phyloP scores from a whole-genome alignment of 1,139 yeast genomes.

The Suhomyces choctaworum region DNA sequence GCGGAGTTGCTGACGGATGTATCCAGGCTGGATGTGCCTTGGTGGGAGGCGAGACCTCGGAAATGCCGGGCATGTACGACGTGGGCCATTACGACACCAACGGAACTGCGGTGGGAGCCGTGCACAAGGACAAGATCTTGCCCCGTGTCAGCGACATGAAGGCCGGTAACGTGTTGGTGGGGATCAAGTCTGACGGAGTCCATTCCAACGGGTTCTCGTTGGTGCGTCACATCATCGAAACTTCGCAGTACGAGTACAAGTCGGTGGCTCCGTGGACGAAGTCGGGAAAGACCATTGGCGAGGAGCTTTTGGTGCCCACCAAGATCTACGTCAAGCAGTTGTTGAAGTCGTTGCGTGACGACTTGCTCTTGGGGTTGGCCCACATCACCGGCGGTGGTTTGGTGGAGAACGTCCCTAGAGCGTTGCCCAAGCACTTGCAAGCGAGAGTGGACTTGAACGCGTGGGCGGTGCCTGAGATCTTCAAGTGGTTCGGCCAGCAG shows the following conservation, averaged over 20 bases:
- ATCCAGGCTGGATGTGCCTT: conserved; percentile 93
- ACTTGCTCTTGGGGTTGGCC: conserved; percentile 80
- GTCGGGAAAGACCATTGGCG: conserved; percentile 71
- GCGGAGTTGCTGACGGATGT: conserved; percentile 97
- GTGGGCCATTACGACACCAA: conserved; percentile 96
- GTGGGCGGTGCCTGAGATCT: conserved; percentile 86
- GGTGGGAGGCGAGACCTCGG: conserved; percentile 98
- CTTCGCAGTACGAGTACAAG: conserved; percentile 60
- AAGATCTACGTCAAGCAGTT: conserved; percentile 92
- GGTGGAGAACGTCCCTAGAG: conserved; percentile 94
- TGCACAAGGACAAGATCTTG: conserved; percentile 68
- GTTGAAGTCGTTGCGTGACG: conserved; percentile 69
- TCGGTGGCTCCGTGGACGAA: conserved; percentile 85
- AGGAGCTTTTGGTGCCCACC: conserved; percentile 85
- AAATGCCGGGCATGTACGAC: conserved; percentile 99
- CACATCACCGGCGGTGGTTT: conserved; percentile 99
- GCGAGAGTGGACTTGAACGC: conserved; percentile 76
- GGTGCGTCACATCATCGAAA: conserved; percentile 90
- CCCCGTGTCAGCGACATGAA: conserved; percentile 70
- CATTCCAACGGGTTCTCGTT: conserved; percentile 97
- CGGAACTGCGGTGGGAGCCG: conserved; percentile 99
- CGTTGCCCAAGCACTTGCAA: conserved; percentile 75
- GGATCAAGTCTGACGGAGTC: conserved; percentile 86
- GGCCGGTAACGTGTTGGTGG: conserved; percentile 80
- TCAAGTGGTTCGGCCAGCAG: conserved; percentile 90